Conservation (phyloP, 1,284 basidiomycete species). For the Ceratobasidium theobromae region DNA sequence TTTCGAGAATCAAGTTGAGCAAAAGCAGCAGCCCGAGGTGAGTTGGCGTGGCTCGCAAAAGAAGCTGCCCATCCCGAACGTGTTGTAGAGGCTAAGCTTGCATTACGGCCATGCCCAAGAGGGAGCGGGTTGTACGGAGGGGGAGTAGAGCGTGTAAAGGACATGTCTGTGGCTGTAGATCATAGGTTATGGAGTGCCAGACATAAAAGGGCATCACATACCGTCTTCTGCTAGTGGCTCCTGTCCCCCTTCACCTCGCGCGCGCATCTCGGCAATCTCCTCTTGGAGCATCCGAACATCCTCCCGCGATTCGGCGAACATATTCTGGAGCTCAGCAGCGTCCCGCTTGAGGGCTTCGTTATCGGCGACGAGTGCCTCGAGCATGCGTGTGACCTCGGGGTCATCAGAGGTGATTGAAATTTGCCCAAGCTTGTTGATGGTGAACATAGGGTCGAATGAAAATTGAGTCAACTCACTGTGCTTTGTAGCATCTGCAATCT, state of each 20-base stretch:
- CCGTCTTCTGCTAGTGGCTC: constrained; percentile 26
- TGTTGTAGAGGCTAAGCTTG: constrained; percentile 4
- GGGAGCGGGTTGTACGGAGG: constrained; percentile 4
- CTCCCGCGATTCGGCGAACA: constrained; percentile 75
- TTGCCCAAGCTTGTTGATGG: constrained; percentile 25
- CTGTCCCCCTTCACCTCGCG: constrained; percentile 42
- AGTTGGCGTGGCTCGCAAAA: neutral
- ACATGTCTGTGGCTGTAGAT: constrained; percentile 22
- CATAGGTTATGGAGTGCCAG: neutral
- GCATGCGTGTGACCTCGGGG: constrained; percentile 62
- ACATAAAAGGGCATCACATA: neutral
- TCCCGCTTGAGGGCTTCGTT: constrained; percentile 81
- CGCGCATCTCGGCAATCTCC: constrained; percentile 71
- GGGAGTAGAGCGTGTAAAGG: constrained; percentile 23
- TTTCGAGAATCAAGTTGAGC: neutral
- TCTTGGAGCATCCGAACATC: constrained; percentile 67
- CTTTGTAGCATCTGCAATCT: constrained; percentile 63
- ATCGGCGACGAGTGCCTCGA: constrained; percentile 79
- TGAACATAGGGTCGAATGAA: neutral
- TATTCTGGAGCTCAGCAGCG: constrained; percentile 71
- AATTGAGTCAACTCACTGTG: constrained; percentile 37
- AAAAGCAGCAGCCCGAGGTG: neutral
- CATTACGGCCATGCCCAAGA: neutral
- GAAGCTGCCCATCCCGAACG: constrained; percentile 26
- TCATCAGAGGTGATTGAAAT: constrained; percentile 45